Evolutionary conservation across 2,329 filamentous ascomycete genomes (phyloP).

Genomic region (Ascochyta lentis): DNA sequence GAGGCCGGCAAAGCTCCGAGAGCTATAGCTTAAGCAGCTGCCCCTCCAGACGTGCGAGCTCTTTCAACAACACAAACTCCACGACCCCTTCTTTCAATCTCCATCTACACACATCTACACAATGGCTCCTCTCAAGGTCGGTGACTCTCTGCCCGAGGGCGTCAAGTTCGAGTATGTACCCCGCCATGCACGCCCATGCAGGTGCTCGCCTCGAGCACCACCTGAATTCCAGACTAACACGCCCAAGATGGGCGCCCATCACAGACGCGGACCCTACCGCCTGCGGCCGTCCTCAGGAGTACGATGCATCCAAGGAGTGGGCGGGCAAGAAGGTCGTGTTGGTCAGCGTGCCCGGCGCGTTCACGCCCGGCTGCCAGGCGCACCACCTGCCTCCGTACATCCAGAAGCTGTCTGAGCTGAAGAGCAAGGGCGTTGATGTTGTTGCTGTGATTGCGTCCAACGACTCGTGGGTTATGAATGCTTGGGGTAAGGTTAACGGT

Average conservation of each 20-base stretch:
- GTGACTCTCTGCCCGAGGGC: constrained; percentile 81
- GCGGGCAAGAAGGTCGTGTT: constrained; percentile 74
- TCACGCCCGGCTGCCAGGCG: constrained; percentile 77
- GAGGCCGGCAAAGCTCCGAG: constrained; percentile 11
- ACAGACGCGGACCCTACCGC: constrained; percentile 73
- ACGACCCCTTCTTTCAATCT: neutral
- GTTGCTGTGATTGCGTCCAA: constrained; percentile 84
- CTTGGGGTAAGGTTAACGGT: constrained; percentile 87
- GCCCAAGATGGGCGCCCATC: constrained; percentile 75
- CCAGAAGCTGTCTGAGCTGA: constrained; percentile 71
- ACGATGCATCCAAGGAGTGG: constrained; percentile 80
- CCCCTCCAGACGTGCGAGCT: constrained; percentile 17
- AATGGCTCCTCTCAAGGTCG: constrained; percentile 76
- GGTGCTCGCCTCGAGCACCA: constrained; percentile 5
- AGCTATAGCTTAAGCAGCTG: constrained; percentile 19
- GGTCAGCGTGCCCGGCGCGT: constrained; percentile 68
- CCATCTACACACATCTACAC: constrained; percentile 18
- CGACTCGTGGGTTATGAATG: constrained; percentile 86
- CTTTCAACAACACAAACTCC: neutral
- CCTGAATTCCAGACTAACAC: neutral
- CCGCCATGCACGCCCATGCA: constrained; percentile 2
- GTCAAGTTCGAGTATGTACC: constrained; percentile 74
- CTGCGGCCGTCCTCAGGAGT: constrained; percentile 80
- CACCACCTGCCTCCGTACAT: constrained; percentile 84
- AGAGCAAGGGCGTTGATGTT: constrained; percentile 81